Evolutionary conservation across 2,329 filamentous ascomycete species (phyloP).

Genomic region (Fusarium sp.): DNA sequence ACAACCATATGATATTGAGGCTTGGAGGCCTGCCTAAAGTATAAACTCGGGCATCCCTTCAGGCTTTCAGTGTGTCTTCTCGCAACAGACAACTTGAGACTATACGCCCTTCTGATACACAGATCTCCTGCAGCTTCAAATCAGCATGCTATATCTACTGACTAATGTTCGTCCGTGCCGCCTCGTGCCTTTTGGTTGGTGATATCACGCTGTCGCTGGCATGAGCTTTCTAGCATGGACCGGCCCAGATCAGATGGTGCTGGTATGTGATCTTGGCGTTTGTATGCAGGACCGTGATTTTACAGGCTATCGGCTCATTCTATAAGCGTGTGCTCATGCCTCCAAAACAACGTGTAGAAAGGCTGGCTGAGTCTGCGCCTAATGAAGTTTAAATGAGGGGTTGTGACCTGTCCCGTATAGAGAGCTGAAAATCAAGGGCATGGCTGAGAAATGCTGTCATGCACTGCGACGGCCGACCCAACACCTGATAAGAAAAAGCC

Average conservation of each 20-base stretch:
- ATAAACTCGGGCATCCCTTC: neutral
- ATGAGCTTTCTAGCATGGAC: neutral
- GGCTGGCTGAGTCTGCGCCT: neutral
- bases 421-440: neutral
- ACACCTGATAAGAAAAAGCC: neutral
- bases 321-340: neutral
- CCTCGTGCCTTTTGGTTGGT: neutral
- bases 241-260: neutral
- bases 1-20: no score
- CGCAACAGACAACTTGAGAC: neutral
- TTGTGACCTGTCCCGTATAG: neutral
- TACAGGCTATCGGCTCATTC: neutral
- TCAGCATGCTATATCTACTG: neutral
- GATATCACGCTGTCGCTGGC: neutral
- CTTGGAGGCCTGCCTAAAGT: fast-evolving
- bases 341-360: neutral
- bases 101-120: neutral
- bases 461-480: neutral
- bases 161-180: neutral
- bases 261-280: neutral
- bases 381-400: neutral
- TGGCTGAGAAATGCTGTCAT: neutral
- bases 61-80: neutral
- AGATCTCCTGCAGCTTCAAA: neutral
- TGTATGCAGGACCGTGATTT: neutral